Conservation (phyloP, 2,329 filamentous ascomycete genomes). For the Neofusicoccum cordaticola region DNA sequence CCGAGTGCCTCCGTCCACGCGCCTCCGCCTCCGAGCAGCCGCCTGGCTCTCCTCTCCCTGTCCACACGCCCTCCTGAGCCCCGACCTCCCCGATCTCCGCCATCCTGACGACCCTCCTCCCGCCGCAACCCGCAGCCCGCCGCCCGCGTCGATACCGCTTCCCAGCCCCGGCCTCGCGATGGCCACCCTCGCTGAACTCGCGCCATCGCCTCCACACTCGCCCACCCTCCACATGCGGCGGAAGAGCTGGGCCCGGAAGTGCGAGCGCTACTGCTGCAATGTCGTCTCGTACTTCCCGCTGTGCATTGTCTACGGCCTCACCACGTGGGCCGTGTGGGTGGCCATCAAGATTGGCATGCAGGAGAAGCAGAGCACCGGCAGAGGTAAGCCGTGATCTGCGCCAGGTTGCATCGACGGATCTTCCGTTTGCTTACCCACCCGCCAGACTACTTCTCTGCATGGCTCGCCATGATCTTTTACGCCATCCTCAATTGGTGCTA, state of each 20-base stretch:
- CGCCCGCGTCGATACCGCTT: background rate
- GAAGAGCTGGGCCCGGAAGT: slow-evolving; percentile 59
- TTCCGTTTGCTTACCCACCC: background rate
- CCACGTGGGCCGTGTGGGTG: slow-evolving; percentile 93
- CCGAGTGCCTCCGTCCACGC: background rate
- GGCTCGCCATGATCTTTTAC: slow-evolving; percentile 70
- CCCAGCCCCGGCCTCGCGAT: slow-evolving; percentile 22
- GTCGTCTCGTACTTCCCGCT: slow-evolving; percentile 82
- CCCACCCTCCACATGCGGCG: slow-evolving; percentile 38
- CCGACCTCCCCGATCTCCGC: background rate
- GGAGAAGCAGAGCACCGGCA: background rate
- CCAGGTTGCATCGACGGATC: background rate
- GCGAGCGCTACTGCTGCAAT: slow-evolving; percentile 82
- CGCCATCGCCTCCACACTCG: slow-evolving; percentile 38
- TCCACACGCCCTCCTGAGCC: background rate
- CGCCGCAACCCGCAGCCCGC: background rate
- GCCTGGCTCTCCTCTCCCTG: background rate
- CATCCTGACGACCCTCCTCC: background rate
- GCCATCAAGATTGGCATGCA: slow-evolving; percentile 65
- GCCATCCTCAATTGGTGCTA: slow-evolving; percentile 82
- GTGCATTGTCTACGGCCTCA: slow-evolving; percentile 80
- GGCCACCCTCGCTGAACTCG: slow-evolving; percentile 35
- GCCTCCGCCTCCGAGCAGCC: background rate
- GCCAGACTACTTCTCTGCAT: slow-evolving; percentile 49
- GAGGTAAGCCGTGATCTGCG: background rate